Base-by-base conservation (phyloP, 805 yeast species). In the Ogataea pignaliae region DNA sequence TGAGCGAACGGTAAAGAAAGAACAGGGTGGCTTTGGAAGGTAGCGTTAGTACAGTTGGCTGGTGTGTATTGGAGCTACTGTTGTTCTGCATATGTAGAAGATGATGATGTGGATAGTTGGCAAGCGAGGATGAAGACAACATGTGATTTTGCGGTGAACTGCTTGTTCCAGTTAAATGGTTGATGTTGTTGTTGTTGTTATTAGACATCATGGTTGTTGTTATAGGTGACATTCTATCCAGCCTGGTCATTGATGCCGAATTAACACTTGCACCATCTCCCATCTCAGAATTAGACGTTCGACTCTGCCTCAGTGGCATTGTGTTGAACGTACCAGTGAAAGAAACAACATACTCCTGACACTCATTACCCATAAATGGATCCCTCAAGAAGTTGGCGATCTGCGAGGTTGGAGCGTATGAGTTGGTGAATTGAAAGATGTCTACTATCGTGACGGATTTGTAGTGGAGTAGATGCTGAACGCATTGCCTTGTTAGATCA, bases 391-490 rank as follows among this genome's bases (percentile, higher is more conserved):
- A 87, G 30, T 70, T 63, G 0, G 85, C 79, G 18, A 93, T 77
- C 36, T 78, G 75, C 31, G 93, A 82, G 0, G 98, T 88, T 17
- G 96, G 88, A 0, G 97, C 93, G 66, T 93, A 93, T 18, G 83
- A 79, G 64, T 88, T 91, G 38, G 82, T 70, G 60, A 90, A 93
- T 59, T 90, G 97, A 62, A 93, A 91, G 13, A 93, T 79, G 59
- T 91, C 98, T 12, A 87, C 71, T 10, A 90, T 73, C 12, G 84
- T 78, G 29, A 93, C 81, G 54, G 97, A 87, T 52, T 83, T 83
- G 66, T 91, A 93, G 63, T 91, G 95, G 69, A 90, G 76, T 42
- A 93, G 70, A 65, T 93, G 97, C 63, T 87, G 95, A 32, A 95
- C 81, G 60, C 97, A 90, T 57, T 86, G 89, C 43, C 81, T 78